Evolutionary conservation across 768 basidiomycete genomes (phyloP).

Genomic region (Suillus occidentalis): DNA sequence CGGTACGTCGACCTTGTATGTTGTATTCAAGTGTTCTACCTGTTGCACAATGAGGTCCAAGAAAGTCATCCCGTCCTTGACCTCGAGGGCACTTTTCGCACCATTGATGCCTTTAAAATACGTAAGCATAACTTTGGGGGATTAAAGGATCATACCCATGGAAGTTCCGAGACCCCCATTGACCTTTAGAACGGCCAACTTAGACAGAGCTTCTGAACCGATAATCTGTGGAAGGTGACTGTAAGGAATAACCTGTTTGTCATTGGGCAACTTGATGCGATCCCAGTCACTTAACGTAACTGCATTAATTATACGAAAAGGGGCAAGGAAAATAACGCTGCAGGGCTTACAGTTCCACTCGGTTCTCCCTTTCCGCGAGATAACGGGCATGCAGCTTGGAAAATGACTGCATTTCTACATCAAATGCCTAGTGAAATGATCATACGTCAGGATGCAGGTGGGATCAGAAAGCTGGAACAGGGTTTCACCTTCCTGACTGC

Average conservation of each 20-base stretch:
- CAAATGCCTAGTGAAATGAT: slow-evolving; percentile 59
- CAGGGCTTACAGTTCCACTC: slow-evolving; percentile 74
- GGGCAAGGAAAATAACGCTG: slow-evolving; percentile 10
- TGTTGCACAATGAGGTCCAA: slow-evolving; percentile 92
- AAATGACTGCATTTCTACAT: slow-evolving; percentile 95
- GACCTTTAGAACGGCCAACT: slow-evolving; percentile 93
- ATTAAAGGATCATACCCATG: slow-evolving; percentile 57
- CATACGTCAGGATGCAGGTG: slow-evolving; percentile 36
- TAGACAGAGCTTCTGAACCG: slow-evolving; percentile 73
- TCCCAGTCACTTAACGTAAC: slow-evolving; percentile 71
- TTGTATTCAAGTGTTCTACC: slow-evolving; percentile 93
- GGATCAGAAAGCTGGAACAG: slow-evolving; percentile 25
- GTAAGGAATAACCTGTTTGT: slow-evolving; percentile 86
- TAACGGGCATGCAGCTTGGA: slow-evolving; percentile 96
- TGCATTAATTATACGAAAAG: slow-evolving; percentile 9
- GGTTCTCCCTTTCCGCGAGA: slow-evolving; percentile 84
- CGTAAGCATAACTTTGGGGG: neutral
- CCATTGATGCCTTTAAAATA: slow-evolving; percentile 68
- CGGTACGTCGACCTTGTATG: slow-evolving; percentile 84
- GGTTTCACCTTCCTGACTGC: slow-evolving; percentile 53
- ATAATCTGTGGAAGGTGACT: slow-evolving; percentile 59
- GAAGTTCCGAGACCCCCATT: slow-evolving; percentile 93
- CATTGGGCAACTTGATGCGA: slow-evolving; percentile 82
- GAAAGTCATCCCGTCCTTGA: slow-evolving; percentile 98
- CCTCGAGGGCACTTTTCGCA: slow-evolving; percentile 92